Conservation (phyloP, 192 early-diverging fungal species). For the Coemansia sp. region DNA sequence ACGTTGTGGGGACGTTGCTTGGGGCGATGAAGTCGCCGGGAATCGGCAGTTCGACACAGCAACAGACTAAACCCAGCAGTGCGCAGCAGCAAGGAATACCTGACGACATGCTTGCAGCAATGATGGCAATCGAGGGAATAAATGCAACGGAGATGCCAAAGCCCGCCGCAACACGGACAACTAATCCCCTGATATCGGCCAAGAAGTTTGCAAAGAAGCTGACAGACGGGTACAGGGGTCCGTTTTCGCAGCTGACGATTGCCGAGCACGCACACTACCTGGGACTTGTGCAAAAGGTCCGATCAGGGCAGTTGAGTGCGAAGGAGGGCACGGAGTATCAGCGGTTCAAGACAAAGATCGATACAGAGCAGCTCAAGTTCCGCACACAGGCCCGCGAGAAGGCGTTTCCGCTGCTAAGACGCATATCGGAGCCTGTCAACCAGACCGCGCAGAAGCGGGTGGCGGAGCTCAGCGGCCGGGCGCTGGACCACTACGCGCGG, state of each 20-base stretch:
- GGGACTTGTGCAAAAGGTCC: slow-evolving; percentile 16
- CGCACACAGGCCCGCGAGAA: slow-evolving; percentile 26
- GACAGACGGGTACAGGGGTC: slow-evolving; percentile 29
- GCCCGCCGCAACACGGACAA: neutral
- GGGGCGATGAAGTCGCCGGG: slow-evolving; percentile 42
- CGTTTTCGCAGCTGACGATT: slow-evolving; percentile 39
- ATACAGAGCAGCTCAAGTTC: slow-evolving; percentile 42
- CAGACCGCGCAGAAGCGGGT: neutral
- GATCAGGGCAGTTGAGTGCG: slow-evolving; percentile 1
- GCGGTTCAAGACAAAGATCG: slow-evolving; percentile 27
- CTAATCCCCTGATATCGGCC: neutral
- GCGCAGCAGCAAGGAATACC: slow-evolving; percentile 12
- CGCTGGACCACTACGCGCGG: slow-evolving; percentile 18
- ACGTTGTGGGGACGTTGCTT: slow-evolving; percentile 43
- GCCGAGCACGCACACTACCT: slow-evolving; percentile 30
- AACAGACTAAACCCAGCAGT: slow-evolving; percentile 1
- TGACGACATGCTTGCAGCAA: slow-evolving; percentile 41
- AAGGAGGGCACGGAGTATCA: slow-evolving; percentile 24
- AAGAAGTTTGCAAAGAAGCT: slow-evolving; percentile 17
- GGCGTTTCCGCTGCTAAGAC: slow-evolving; percentile 12
- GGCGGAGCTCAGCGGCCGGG: slow-evolving; percentile 1
- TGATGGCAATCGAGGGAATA: slow-evolving; percentile 43
- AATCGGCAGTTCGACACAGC: slow-evolving; percentile 1
- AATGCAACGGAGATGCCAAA: neutral
- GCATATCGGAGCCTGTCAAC: slow-evolving; percentile 3